Percentiles rank a stretch among this genome's conserved stretches.
Evolutionary conservation across 192 early-diverging fungal genomes (phyloP).

Genomic region (Coemansia brasiliensis): DNA sequence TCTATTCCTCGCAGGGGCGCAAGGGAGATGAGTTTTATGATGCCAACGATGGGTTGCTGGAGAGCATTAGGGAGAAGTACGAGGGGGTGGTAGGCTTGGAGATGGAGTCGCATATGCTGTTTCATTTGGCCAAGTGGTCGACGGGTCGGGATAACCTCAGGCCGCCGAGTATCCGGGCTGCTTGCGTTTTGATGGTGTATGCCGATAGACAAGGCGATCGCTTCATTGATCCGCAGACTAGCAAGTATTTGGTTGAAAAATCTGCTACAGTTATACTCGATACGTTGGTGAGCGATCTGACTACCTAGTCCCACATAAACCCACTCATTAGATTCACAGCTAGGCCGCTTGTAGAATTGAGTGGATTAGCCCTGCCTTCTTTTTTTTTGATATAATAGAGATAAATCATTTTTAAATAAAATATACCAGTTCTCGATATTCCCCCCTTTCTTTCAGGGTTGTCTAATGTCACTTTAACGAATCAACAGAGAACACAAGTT

Average conservation of each 20-base stretch:
- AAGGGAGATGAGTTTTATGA: constrained; percentile 72
- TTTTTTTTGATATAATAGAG: too few relatives aligned
- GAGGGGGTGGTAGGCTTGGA: constrained; percentile 58
- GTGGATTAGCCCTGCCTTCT: too few relatives aligned
- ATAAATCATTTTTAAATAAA: too few relatives aligned
- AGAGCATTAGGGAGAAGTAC: constrained; percentile 41
- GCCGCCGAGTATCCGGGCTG: constrained; percentile 62
- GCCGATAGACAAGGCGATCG: constrained; percentile 68
- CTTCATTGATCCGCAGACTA: constrained; percentile 60
- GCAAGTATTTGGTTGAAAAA: not conserved
- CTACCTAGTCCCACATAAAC: too few relatives aligned
- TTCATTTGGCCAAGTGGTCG: constrained; percentile 71
- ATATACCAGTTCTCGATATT: too few relatives aligned
- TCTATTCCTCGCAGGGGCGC: constrained; percentile 85
- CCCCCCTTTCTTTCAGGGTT: too few relatives aligned
- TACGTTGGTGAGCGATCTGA: too few relatives aligned
- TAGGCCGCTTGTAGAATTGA: too few relatives aligned
- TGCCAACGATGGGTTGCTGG: constrained; percentile 68
- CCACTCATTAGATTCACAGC: too few relatives aligned
- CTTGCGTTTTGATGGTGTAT: constrained; percentile 82
- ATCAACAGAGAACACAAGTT: too few relatives aligned
- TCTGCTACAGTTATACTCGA: too few relatives aligned
- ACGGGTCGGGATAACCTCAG: constrained; percentile 18
- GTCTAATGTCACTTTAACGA: too few relatives aligned
- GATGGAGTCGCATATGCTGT: constrained; percentile 87